These are phyloP conservation scores for Gnaphalium uliginosum DNA, from an alignment of 129 eudicot species.

Conservation along the genomic window DNA sequence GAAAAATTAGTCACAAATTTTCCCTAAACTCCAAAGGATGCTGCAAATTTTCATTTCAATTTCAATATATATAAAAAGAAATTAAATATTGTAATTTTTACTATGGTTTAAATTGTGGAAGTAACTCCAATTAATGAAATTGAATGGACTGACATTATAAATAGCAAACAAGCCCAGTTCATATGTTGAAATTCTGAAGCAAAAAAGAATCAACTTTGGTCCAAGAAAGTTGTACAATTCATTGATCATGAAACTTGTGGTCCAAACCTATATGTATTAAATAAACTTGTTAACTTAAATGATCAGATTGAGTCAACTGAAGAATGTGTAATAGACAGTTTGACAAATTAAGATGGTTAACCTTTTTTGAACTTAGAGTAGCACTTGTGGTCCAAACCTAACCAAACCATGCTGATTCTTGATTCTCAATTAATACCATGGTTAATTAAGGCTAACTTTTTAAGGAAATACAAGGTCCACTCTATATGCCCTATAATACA, in stretches of 20 bases:
- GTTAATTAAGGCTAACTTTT: slow-evolving; percentile 29
- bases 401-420: slow-evolving; percentile 34
- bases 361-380: slow-evolving; percentile 25
- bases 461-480: slow-evolving; percentile 38
- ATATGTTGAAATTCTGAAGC: slow-evolving; percentile 20
- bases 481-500: slow-evolving; percentile 24
- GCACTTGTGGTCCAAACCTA: slow-evolving; percentile 39
- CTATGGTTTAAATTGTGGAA: neutral
- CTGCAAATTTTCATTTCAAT: neutral
- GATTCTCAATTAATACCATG: slow-evolving; percentile 41
- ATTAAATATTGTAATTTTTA: neutral
- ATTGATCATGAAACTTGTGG: slow-evolving; percentile 32
- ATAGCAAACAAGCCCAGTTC: slow-evolving; percentile 19
- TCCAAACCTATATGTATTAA: slow-evolving; percentile 1
- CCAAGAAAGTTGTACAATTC: slow-evolving; percentile 31
- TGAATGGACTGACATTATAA: slow-evolving; percentile 19
- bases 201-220: slow-evolving; percentile 39
- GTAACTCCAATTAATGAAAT: neutral
- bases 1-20: neutral
- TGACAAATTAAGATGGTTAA: slow-evolving; percentile 34
- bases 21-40: neutral
- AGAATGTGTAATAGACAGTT: slow-evolving; percentile 42
- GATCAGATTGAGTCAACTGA: slow-evolving; percentile 35
- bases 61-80: no score
- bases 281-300: slow-evolving; percentile 27